phyloP scores from a whole-genome alignment of 352 stramenopile species.

The Pythium insidiosum region DNA sequence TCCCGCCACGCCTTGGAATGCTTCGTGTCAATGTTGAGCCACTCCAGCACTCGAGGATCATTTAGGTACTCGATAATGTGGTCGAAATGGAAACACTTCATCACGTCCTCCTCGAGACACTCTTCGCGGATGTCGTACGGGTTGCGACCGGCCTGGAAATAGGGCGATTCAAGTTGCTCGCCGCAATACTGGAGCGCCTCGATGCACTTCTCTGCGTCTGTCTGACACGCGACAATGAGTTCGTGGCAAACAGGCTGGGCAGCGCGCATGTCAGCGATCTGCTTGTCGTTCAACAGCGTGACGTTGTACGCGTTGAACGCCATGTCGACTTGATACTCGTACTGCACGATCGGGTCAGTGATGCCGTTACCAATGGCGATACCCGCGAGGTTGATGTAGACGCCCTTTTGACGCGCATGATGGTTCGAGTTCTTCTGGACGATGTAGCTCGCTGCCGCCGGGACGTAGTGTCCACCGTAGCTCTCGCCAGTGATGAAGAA shows the following conservation, averaged over 20 bases:
- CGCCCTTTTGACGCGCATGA: constrained; percentile 17
- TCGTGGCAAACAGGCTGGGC: constrained; percentile 47
- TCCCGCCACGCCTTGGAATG: constrained; percentile 76
- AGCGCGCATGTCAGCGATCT: constrained; percentile 36
- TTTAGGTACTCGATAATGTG: constrained; percentile 75
- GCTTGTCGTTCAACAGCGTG: constrained; percentile 29
- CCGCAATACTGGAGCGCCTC: constrained; percentile 56
- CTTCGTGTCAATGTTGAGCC: constrained; percentile 33
- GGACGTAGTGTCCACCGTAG: constrained; percentile 43
- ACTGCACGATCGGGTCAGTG: constrained; percentile 55
- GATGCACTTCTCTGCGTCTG: constrained; percentile 24
- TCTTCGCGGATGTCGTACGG: constrained; percentile 64
- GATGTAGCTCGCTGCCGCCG: constrained; percentile 28
- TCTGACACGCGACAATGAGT: constrained; percentile 45
- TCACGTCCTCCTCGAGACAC: constrained; percentile 44
- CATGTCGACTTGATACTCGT: constrained; percentile 61
- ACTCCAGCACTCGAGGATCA: constrained; percentile 17
- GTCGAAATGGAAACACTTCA: constrained; percentile 63
- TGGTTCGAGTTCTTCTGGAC: constrained; percentile 14
- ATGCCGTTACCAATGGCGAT: constrained; percentile 67
- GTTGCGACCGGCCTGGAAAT: constrained; percentile 43
- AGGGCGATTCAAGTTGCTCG: constrained; percentile 36
- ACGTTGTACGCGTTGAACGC: constrained; percentile 63
- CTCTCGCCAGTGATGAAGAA: constrained; percentile 45
- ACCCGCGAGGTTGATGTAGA: constrained; percentile 36